These are phyloP conservation scores for Globisporangium nunn DNA, from an alignment of 352 stramenopile genomes.

Conservation along the genomic window DNA sequence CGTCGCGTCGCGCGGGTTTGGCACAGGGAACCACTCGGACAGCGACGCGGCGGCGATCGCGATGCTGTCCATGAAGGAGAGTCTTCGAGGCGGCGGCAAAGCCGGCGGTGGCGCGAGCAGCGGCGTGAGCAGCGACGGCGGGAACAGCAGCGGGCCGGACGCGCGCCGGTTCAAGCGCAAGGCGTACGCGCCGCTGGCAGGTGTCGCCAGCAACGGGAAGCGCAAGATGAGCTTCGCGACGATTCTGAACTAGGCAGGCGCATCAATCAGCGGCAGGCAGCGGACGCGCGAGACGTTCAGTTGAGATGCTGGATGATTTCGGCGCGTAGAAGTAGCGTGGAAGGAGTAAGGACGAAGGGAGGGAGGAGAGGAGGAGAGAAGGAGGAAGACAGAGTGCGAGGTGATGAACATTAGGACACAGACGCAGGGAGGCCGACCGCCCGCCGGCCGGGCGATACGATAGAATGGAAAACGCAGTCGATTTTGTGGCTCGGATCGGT, in stretches of 20 bases:
- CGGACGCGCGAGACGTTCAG: neutral
- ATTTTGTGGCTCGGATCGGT: neutral
- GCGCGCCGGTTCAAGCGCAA: slow-evolving; percentile 53
- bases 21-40: slow-evolving; percentile 47
- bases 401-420: neutral
- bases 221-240: slow-evolving; percentile 86
- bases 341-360: neutral
- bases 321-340: no score
- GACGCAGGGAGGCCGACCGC: neutral
- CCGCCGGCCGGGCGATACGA: neutral
- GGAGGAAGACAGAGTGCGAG: neutral
- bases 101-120: slow-evolving; percentile 5
- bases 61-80: slow-evolving; percentile 80
- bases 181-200: slow-evolving; percentile 44
- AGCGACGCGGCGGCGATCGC: slow-evolving; percentile 67
- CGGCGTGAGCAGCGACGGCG: slow-evolving; percentile 35
- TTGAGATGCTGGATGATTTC: neutral
- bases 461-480: slow-evolving; percentile 5
- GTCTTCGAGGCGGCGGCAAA: slow-evolving; percentile 9
- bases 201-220: slow-evolving; percentile 44
- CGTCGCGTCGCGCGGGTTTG: neutral
- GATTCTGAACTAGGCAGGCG: slow-evolving; percentile 71
- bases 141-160: slow-evolving; percentile 26
- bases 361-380: neutral
- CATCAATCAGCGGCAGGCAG: no score